Evolutionary conservation across 192 early-diverging fungal species (phyloP).

Genomic region (Coemansia sp.): DNA sequence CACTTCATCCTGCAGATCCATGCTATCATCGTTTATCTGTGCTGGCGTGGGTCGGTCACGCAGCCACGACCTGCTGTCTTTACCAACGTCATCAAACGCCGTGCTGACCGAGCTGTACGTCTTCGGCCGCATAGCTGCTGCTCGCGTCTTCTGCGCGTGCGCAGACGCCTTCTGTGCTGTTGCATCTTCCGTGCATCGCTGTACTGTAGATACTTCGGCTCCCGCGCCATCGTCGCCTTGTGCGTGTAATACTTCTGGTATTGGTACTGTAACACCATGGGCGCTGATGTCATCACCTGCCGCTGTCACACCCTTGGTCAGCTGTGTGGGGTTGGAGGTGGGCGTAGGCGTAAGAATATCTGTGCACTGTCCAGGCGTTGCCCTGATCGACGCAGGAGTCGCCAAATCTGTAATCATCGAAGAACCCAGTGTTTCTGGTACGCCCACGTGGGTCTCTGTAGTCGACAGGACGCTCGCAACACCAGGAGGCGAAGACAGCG

Average conservation of each 20-base stretch:
- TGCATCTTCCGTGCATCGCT: background rate
- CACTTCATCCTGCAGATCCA: conserved; percentile 1
- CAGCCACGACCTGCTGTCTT: conserved; percentile 28
- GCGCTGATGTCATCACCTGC: background rate
- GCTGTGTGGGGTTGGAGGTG: background rate
- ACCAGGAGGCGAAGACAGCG: conserved; percentile 45
- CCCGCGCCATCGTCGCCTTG: background rate
- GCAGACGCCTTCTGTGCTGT: conserved; percentile 5
- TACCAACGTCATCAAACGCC: conserved; percentile 41
- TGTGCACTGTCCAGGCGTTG: conserved; percentile 38
- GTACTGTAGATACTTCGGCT: background rate
- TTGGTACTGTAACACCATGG: background rate
- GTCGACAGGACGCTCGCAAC: conserved; percentile 19
- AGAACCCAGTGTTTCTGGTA: conserved; percentile 10
- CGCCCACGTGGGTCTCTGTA: conserved; percentile 22
- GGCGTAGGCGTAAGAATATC: conserved; percentile 37
- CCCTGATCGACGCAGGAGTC: conserved; percentile 37
- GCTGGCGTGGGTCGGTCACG: conserved; percentile 21
- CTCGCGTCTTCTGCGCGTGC: background rate
- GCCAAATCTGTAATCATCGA: conserved; percentile 25
- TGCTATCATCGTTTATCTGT: background rate
- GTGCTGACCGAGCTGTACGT: conserved; percentile 35
- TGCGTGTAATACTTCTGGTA: background rate
- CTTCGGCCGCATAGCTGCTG: conserved; percentile 13
- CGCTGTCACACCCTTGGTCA: background rate